Evolutionary conservation across 2,329 filamentous ascomycete species (phyloP).

Genomic region (Curvularia lunata): DNA sequence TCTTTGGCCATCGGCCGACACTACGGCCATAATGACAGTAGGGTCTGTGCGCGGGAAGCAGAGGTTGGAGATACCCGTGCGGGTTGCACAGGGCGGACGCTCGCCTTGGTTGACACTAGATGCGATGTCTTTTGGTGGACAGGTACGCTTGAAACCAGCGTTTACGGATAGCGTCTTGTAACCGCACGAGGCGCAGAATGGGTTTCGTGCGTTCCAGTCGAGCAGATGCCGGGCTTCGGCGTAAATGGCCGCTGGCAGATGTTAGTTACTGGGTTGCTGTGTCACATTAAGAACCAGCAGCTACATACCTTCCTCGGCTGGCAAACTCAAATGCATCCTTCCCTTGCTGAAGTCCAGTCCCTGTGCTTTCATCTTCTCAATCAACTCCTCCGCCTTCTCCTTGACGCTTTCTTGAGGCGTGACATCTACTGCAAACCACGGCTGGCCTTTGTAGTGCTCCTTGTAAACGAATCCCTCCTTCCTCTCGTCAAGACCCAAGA

Average conservation of each 20-base stretch:
- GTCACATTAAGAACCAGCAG: background rate
- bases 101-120: conserved; percentile 54
- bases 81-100: conserved; percentile 77
- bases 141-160: conserved; percentile 80
- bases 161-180: conserved; percentile 79
- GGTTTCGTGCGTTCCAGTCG: conserved; percentile 94
- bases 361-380: conserved; percentile 64
- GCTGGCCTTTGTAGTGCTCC: conserved; percentile 74
- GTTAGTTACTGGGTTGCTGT: background rate
- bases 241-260: conserved; percentile 78
- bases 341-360: conserved; percentile 72
- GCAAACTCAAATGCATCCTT: conserved; percentile 66
- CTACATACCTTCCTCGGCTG: conserved; percentile 65
- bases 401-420: conserved; percentile 72
- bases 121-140: conserved; percentile 71
- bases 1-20: conserved; percentile 77
- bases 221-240: conserved; percentile 86
- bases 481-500: conserved; percentile 80
- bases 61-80: conserved; percentile 86
- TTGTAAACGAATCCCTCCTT: conserved; percentile 65
- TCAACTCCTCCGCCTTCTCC: conserved; percentile 67
- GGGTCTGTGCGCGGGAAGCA: conserved; percentile 92
- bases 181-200: conserved; percentile 90
- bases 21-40: conserved; percentile 92
- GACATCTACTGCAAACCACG: conserved; percentile 89